These are phyloP conservation scores for Podaxis sp. DNA, from an alignment of 768 basidiomycete species.

Conservation along the genomic window DNA sequence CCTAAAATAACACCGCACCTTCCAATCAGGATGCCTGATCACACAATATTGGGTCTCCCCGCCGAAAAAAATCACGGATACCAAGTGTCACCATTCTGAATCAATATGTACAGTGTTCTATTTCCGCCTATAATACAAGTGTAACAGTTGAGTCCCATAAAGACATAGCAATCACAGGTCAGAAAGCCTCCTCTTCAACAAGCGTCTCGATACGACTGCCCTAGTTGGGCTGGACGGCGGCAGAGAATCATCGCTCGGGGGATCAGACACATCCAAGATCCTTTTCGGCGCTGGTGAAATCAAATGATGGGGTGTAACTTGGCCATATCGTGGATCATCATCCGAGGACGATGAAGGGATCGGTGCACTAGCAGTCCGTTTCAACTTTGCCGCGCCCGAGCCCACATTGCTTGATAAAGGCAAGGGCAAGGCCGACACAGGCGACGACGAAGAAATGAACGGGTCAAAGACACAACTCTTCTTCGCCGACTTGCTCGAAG, in stretches of 20 bases:
- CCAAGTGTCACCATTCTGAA: too few relatives aligned
- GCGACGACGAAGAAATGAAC: slow-evolving; percentile 3
- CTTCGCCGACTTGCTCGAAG: slow-evolving; percentile 1
- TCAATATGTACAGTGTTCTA: not conserved
- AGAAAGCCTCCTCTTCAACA: slow-evolving; percentile 13
- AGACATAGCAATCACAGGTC: not conserved
- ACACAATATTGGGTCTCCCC: too few relatives aligned
- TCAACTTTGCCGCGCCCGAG: not conserved
- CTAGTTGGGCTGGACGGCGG: slow-evolving; percentile 23
- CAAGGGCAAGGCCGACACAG: not conserved
- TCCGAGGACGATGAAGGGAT: slow-evolving; percentile 44
- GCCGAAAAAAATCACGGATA: too few relatives aligned
- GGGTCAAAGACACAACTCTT: not conserved
- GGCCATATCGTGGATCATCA: slow-evolving; percentile 58
- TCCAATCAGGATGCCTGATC: too few relatives aligned
- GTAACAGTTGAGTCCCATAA: not conserved
- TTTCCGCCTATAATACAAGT: not conserved
- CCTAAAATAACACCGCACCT: too few relatives aligned
- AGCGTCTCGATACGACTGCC: slow-evolving; percentile 17
- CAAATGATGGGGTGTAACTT: slow-evolving; percentile 67
- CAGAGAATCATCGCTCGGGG: slow-evolving; percentile 23
- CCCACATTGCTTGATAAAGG: not conserved
- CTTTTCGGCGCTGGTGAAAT: slow-evolving; percentile 48
- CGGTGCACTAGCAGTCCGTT: slow-evolving; percentile 10
- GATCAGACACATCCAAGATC: not conserved